These are phyloP conservation scores for Xylaria cubensis DNA, from an alignment of 495 filamentous ascomycete genomes.

Conservation along the genomic window DNA sequence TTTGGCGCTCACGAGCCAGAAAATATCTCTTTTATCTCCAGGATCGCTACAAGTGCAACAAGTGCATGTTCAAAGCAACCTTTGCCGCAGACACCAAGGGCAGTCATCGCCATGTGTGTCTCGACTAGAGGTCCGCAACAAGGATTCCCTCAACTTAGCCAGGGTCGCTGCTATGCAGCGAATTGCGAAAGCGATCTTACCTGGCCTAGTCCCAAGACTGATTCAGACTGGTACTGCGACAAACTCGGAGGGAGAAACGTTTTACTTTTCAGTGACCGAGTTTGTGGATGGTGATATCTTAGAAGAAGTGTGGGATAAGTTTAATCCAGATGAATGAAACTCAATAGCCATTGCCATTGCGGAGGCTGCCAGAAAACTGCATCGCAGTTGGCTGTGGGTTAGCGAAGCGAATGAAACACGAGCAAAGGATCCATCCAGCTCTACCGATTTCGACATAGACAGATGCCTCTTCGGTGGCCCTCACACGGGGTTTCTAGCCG, in stretches of 20 bases:
- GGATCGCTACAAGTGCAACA: constrained; percentile 31
- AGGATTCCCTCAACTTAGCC: constrained; percentile 19
- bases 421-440: too few species aligned
- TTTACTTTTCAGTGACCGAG: constrained; percentile 32
- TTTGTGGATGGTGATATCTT: constrained; percentile 25
- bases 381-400: constrained; percentile 25
- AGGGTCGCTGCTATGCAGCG: constrained; percentile 28
- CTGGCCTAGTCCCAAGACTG: constrained; percentile 31
- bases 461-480: constrained; percentile 17
- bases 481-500: constrained; percentile 29
- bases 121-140: constrained; percentile 27
- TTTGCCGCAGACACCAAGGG: constrained; percentile 21
- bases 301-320: constrained; percentile 26
- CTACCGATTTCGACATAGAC: too few species aligned
- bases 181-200: constrained; percentile 30
- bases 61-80: constrained; percentile 31
- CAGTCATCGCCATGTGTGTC: constrained; percentile 28
- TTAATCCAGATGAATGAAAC: constrained; percentile 26
- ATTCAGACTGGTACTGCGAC: constrained; percentile 27
- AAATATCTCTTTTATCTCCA: constrained; percentile 31
- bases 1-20: constrained; percentile 27
- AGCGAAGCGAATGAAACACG: constrained; percentile 22
- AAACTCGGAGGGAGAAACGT: constrained; percentile 30
- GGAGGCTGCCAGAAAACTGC: constrained; percentile 28
- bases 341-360: constrained; percentile 30